Base-by-base conservation (phyloP, 495 filamentous ascomycete genomes). In the Talaromyces stipitatus region DNA sequence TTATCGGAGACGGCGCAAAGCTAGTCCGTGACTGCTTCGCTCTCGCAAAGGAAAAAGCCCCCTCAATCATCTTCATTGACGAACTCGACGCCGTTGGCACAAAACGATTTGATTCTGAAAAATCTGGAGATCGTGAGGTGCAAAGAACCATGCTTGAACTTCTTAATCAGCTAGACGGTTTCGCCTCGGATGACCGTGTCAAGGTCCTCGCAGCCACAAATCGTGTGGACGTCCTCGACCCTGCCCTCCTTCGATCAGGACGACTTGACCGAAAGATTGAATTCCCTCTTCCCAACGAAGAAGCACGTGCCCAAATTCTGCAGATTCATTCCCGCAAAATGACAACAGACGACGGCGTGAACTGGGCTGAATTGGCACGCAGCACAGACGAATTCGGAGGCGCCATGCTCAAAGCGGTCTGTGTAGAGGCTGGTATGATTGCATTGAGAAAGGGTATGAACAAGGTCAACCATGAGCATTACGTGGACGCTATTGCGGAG, bases 371-470 rank as follows among this genome's bases (percentile, higher is more conserved):
- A 72, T 70, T 99, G 71, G 94, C 94, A 4, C 83, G 94, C 63
- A 94, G 89, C 72, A 99, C 94, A n/a, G 94, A 99, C 69, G 94
- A 99, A 75, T 99, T 99, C 70, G 94, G 94, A 23, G 94, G 94
- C 63, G 94, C 94, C 52, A 90, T 95, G 82, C 71, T 99, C 59
- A 99, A 99, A 78, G 94, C 94, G 45, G 94, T 99, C 26, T 99
- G 94, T 69, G 94, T 99, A 36, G 94, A 99, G 72, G 94, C 94
- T 27, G 94, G 94, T 69, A 99, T 99, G 94, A 99, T 99, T 75
- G 94, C 94, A 18, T 76, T 99, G 61, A 82, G 94, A 56, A 88
- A 86, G 72, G 94, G 94, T 28, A 87, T 89, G 80, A 88, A 82
- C 70, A 96, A 96, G 82, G 90, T 99, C 61, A 86, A 86, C 57